Evolutionary conservation across 2,329 filamentous ascomycete genomes (phyloP), one percentile per base, ranked within the genome.

Genomic region (Phialophora macrospora): DNA sequence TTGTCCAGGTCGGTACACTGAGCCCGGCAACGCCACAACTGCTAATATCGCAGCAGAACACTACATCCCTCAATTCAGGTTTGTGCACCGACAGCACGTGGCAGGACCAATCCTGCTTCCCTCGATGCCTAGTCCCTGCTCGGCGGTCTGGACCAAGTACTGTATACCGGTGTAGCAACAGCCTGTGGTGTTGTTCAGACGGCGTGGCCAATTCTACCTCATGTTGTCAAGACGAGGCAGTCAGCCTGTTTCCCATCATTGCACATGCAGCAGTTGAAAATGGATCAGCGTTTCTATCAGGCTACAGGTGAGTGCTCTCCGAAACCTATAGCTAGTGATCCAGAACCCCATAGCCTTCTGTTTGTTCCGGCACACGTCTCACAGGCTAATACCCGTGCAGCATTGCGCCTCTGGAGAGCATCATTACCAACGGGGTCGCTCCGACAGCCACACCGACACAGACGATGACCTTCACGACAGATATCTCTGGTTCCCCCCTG

Each of bases 71-170:
- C 14, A 63, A 38, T 22, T 52, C 61, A 12, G 61, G 61, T 9
- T 17, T 63, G 26, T 63, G 60, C 24, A 63, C 61, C 17, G 61
- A 63, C 44, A 58, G 61, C 32, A 63, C 61, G 20, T 63, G 61
- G 61, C 54, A 44, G 22, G 61, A 63, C 17, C 30, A 62, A 12
- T 22, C 60, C 9, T 63, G 61, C 44, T 57, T 63, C 22, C 61
- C 41, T 12, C 44, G 46, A 17, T 63, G 61, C 41, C 28, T 63
- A 5, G 52, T 32, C 7, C 30, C 54, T 28, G n/a, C 14, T 30
- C 54, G 54, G 12, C 28, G 44, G 7, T 7, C 26, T 20, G 44
- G 49, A 17, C 38, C 48, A 24, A 63, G 61, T 26, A 58, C 54
- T 8, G 20, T 64, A 24, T 64, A 64, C 46, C 56, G 62, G 8